Percentiles rank a stretch among this genome's conserved stretches.
These are phyloP conservation scores for Glycine tomentella DNA, from an alignment of 306 rosid genomes.

Conservation along the genomic window DNA sequence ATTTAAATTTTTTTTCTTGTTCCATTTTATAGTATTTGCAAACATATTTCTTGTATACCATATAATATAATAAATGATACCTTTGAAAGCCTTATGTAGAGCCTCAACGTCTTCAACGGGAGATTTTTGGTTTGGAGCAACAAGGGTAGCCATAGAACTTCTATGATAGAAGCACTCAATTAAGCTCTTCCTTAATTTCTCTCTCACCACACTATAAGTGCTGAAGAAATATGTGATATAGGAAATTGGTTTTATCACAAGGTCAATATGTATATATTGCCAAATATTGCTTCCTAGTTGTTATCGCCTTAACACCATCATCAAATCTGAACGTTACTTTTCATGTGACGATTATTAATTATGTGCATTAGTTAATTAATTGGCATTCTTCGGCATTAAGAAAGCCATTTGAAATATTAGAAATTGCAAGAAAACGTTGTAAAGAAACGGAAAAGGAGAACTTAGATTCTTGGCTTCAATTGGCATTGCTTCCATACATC, in stretches of 20 bases:
- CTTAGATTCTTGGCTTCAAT: conserved; percentile 7
- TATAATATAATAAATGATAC: conserved; percentile 27
- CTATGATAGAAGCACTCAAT: conserved; percentile 20
- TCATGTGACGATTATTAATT: conserved; percentile 38
- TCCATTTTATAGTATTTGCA: no score
- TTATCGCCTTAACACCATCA: conserved; percentile 47
- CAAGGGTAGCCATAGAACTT: conserved; percentile 61
- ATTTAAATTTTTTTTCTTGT: no score
- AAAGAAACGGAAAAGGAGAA: conserved; percentile 28
- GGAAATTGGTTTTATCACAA: conserved; percentile 6
- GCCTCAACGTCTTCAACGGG: conserved; percentile 62
- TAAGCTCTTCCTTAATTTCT: conserved; percentile 9
- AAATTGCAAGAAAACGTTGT: not conserved
- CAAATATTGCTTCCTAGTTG: conserved; percentile 39
- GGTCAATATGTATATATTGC: conserved; percentile 34
- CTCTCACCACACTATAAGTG: not conserved
- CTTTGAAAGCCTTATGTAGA: conserved; percentile 71
- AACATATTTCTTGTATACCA: not conserved
- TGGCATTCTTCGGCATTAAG: conserved; percentile 36
- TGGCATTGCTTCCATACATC: conserved; percentile 19
- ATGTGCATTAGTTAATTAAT: not conserved
- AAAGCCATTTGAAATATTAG: not conserved
- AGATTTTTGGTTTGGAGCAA: conserved; percentile 45
- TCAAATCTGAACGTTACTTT: conserved; percentile 43
- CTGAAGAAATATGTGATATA: not conserved